These are phyloP conservation scores for Sextonia rubra DNA, from an alignment of 164 flowering plant species.

Conservation along the genomic window DNA sequence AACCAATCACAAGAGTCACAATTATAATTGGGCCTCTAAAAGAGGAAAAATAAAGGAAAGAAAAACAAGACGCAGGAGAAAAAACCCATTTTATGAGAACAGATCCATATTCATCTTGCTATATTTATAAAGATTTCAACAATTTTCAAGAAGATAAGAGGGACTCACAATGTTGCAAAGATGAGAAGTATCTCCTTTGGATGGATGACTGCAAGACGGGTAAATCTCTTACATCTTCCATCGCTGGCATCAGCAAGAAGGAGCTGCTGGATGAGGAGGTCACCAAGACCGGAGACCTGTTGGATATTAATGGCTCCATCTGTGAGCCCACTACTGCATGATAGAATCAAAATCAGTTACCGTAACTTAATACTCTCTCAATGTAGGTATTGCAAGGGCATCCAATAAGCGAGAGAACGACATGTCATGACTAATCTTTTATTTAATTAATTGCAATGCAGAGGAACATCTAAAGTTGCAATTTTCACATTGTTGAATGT, in stretches of 20 bases:
- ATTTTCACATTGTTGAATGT: too few relatives aligned
- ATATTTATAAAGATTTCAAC: neutral
- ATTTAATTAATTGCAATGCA: too few relatives aligned
- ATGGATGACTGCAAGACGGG: constrained; percentile 14
- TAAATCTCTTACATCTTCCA: constrained; percentile 25
- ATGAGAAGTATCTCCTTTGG: constrained; percentile 35
- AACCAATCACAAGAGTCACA: neutral
- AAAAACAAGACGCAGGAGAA: too few relatives aligned
- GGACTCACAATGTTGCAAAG: constrained; percentile 32
- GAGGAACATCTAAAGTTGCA: too few relatives aligned
- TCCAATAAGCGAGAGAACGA: too few relatives aligned
- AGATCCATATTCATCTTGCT: too few relatives aligned
- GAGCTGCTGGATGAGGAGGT: constrained; percentile 14
- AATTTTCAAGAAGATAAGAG: neutral
- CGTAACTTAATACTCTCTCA: too few relatives aligned
- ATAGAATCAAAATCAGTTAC: neutral
- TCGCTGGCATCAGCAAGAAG: constrained; percentile 15
- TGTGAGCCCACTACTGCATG: constrained; percentile 24
- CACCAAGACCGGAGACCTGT: constrained; percentile 18
- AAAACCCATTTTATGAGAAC: too few relatives aligned
- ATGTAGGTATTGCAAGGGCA: too few relatives aligned
- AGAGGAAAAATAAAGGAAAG: too few relatives aligned
- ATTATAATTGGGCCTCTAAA: neutral
- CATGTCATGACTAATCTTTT: too few relatives aligned
- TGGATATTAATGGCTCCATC: constrained; percentile 24